A percentile compares a stretch with the other conserved stretches of the same genome.
Evolutionary conservation across 192 early-diverging fungal species (phyloP).

Genomic region (Dissophora ornata): DNA sequence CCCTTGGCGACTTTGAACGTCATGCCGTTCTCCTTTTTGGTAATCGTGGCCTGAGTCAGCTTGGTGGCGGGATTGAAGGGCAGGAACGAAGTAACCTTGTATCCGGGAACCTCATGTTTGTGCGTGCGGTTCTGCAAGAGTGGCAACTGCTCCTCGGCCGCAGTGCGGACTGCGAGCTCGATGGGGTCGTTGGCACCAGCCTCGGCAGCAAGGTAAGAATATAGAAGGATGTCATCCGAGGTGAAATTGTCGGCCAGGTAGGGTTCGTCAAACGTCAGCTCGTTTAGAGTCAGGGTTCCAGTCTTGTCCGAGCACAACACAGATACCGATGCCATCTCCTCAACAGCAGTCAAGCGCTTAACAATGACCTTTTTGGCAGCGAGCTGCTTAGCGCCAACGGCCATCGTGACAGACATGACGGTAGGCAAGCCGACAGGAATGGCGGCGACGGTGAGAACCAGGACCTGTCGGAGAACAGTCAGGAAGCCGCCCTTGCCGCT

Average conservation of each 20-base stretch:
- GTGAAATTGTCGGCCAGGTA: conserved; percentile 74
- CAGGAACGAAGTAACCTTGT: conserved; percentile 89
- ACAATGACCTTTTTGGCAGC: conserved; percentile 95
- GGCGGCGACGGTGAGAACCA: conserved; percentile 87
- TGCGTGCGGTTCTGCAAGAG: conserved; percentile 67
- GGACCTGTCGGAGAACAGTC: conserved; percentile 67
- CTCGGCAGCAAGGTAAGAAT: conserved; percentile 88
- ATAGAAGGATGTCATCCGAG: conserved; percentile 84
- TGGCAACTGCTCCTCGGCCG: conserved; percentile 78
- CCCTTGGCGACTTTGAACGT: conserved; percentile 92
- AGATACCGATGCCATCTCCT: conserved; percentile 93
- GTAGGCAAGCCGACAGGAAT: conserved; percentile 96
- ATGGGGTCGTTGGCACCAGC: conserved; percentile 93
- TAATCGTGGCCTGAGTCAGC: conserved; percentile 90
- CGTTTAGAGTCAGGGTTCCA: conserved; percentile 94
- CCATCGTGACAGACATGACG: conserved; percentile 97
- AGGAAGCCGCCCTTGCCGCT: conserved; percentile 37
- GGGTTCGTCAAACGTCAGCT: conserved; percentile 93
- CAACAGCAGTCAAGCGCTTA: conserved; percentile 94
- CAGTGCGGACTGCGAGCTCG: conserved; percentile 86
- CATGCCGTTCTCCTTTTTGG: conserved; percentile 79
- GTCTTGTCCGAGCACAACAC: conserved; percentile 91
- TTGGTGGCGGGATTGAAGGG: conserved; percentile 97
- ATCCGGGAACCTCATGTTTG: conserved; percentile 83
- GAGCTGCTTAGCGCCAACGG: conserved; percentile 91